These are phyloP conservation scores for Pterocarpus santalinus DNA, from an alignment of 306 rosid genomes.

Conservation along the genomic window DNA sequence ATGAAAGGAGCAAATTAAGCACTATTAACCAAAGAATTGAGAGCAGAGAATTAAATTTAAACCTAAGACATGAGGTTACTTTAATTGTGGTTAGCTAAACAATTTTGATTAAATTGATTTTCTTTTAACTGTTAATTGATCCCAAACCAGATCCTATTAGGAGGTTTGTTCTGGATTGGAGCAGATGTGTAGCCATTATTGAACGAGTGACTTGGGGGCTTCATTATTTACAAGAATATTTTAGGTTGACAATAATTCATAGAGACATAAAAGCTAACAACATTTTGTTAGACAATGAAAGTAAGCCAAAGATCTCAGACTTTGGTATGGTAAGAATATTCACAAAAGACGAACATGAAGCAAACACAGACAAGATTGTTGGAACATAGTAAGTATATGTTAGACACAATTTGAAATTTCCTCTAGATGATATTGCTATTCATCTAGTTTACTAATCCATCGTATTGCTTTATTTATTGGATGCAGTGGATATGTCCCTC, in stretches of 20 bases:
- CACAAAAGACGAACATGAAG: slow-evolving; percentile 44
- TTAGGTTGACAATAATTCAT: slow-evolving; percentile 47
- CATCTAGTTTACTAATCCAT: background rate
- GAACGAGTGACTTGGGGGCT: slow-evolving; percentile 59
- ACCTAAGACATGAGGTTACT: no score
- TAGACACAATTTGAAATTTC: background rate
- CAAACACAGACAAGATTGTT: slow-evolving; percentile 51
- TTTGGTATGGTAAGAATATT: slow-evolving; percentile 70
- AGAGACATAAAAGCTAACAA: slow-evolving; percentile 54
- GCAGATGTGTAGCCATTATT: slow-evolving; percentile 43
- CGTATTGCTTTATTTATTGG: background rate
- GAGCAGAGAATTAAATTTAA: no score
- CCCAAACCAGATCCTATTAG: slow-evolving; percentile 32
- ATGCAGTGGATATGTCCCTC: slow-evolving; percentile 52
- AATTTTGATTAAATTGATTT: background rate
- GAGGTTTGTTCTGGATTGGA: slow-evolving; percentile 40
- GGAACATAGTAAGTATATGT: slow-evolving; percentile 53
- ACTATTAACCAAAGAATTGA: no score
- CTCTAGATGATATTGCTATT: background rate
- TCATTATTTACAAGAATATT: slow-evolving; percentile 59
- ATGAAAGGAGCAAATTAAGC: background rate
- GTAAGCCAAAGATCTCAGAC: slow-evolving; percentile 66
- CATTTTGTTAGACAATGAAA: slow-evolving; percentile 44
- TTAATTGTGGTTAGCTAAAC: no score
- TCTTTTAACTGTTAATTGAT: background rate